Base-by-base conservation (phyloP, 2,329 filamentous ascomycete species). In the Diplodia scrobiculata region DNA sequence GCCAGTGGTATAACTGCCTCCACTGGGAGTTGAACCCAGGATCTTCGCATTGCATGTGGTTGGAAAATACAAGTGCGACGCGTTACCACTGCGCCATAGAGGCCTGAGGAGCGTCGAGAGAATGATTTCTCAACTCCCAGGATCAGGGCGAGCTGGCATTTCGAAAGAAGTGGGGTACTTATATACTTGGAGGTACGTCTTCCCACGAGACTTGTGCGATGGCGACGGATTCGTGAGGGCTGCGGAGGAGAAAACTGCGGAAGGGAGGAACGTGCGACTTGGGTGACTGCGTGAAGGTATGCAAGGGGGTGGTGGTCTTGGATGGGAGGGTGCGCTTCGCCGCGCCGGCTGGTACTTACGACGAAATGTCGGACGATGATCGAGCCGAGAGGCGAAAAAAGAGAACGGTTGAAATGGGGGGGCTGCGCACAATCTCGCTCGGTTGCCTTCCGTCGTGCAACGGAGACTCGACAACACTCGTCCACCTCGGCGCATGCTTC, bases 61-160 rank as follows among this genome's bases (percentile, higher is more conserved):
- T 47, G n/a, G 14, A 14, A 48, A 25, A 55, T 65, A 65, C 62
- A 65, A 65, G 62, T 65, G 62, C 62, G 62, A 65, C 62, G 62
- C 62, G 62, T 65, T 65, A 65, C 62, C 62, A 53, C 62, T 65
- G 62, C 62, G 62, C 62, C 62, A 65, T 60, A 60, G 55, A 60
- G 55, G 55, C 55, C 55, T 27, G 38, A 14, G 38, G 55, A 60
- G 55, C 19, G 14, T 41, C 5, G 29, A 32, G 3, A 10, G 21
- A 0, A 25, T 25, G 38, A 60, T 5, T 25, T 60, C 38, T 29
- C 38, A 34, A 27, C 38, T 60, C 55, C 55, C 29, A 41, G 55
- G 55, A 60, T 60, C 55, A 60, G 38, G 55, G 55, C 55, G 55
- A 60, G 55, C 38, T 60, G 55, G 29, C 14, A 11, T 60, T 32